A percentile compares a stretch with the other conserved stretches of the same genome.
Conservation (phyloP, 2,329 filamentous ascomycete genomes). For the Onygena corvina region DNA sequence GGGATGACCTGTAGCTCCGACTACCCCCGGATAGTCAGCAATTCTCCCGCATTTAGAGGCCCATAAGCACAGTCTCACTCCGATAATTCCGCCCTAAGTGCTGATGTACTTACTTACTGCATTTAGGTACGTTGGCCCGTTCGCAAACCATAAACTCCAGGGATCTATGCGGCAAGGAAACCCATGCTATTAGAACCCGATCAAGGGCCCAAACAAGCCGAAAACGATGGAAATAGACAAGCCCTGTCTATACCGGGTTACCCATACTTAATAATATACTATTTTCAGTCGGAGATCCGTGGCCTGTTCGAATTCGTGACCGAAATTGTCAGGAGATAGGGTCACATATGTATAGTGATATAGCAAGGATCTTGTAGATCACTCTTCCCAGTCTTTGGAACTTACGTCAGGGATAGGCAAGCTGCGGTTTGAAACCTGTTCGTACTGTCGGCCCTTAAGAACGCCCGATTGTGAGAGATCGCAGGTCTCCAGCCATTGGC, state of each 20-base stretch:
- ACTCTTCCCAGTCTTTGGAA: background rate
- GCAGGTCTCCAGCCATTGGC: too few relatives aligned
- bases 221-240: background rate
- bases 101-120: too few relatives aligned
- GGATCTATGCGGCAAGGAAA: background rate
- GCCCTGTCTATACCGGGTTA: background rate
- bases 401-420: background rate
- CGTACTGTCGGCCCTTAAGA: background rate
- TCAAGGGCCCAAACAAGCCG: background rate
- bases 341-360: background rate
- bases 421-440: background rate
- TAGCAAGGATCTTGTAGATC: background rate
- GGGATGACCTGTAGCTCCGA: background rate
- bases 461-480: background rate
- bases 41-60: background rate
- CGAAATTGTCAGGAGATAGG: background rate
- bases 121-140: background rate
- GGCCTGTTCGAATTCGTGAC: background rate
- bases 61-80: background rate
- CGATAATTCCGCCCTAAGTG: background rate
- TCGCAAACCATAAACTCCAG: background rate
- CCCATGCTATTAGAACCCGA: background rate
- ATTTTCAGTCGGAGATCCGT: constrained; percentile 3
- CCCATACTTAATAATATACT: background rate
- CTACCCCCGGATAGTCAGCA: too few relatives aligned